These are phyloP conservation scores for Saccharomyces pastorianus DNA, from an alignment of 1,139 yeast genomes.

Conservation along the genomic window DNA sequence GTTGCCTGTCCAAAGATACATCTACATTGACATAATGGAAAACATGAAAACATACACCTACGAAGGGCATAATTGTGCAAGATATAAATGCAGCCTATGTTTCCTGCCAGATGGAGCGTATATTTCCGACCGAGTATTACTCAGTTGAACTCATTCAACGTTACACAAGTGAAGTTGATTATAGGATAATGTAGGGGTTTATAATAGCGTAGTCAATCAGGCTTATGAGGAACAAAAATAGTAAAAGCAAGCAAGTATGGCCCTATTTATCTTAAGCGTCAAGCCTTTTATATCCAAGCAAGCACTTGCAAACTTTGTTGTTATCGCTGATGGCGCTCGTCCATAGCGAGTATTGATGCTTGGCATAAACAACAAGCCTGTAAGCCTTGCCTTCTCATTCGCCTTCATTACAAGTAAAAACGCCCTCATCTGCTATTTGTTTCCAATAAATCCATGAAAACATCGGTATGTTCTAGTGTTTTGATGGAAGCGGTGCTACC, in stretches of 20 bases:
- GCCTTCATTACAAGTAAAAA: conserved; percentile 93
- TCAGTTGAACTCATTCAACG: background rate
- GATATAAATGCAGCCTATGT: background rate
- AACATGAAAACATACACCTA: background rate
- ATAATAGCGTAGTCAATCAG: conserved; percentile 50
- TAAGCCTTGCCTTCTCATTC: conserved; percentile 91
- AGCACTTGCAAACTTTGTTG: conserved; percentile 38
- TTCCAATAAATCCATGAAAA: conserved; percentile 67
- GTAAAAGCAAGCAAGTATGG: conserved; percentile 23
- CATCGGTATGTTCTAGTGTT: conserved; percentile 80
- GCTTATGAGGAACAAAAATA: conserved; percentile 22
- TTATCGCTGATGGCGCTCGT: conserved; percentile 86
- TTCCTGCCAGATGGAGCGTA: background rate
- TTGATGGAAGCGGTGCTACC: conserved; percentile 74
- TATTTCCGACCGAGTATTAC: background rate
- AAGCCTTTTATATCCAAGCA: background rate
- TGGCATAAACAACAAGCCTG: conserved; percentile 94
- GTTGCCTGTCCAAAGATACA: background rate
- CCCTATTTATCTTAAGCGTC: background rate
- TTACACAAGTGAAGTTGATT: conserved; percentile 38
- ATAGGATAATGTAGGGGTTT: no score
- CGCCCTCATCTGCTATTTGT: no score
- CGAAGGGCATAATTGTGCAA: background rate
- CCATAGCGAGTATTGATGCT: conserved; percentile 65
- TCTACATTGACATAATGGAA: background rate